phyloP scores from a whole-genome alignment of 345 rosid genomes.

The Iberis pinnata region DNA sequence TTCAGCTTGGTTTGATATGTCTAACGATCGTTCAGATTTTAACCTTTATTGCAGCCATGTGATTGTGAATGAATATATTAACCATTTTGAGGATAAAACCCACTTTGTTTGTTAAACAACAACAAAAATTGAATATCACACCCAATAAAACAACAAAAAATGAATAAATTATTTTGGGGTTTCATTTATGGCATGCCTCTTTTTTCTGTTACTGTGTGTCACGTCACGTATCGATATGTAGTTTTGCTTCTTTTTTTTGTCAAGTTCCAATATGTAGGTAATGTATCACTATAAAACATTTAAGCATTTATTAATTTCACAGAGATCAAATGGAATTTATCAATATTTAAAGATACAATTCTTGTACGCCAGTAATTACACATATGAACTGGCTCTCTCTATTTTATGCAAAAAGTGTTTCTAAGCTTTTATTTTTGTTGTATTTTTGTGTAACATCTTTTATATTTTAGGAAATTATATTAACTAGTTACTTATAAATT shows the following conservation, averaged over 20 bases:
- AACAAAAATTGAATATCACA: too few species aligned
- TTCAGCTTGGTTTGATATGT: background rate
- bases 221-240: too few species aligned
- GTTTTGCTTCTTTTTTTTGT: too few species aligned
- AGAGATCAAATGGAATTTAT: background rate
- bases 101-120: background rate
- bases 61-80: constrained; percentile 1
- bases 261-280: too few species aligned
- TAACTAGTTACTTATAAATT: too few species aligned
- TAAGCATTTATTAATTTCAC: background rate
- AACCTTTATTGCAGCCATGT: background rate
- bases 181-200: background rate
- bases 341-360: background rate
- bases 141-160: background rate
- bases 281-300: background rate
- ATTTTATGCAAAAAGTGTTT: too few species aligned
- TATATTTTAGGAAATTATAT: too few species aligned
- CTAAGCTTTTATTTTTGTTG: too few species aligned
- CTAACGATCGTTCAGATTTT: background rate
- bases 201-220: background rate
- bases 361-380: background rate
- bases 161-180: background rate
- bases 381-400: too few species aligned
- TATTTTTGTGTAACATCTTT: too few species aligned
- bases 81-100: constrained; percentile 5